These are phyloP conservation scores for Paecilomyces sp. DNA, from an alignment of 2,329 filamentous ascomycete species.

Conservation along the genomic window DNA sequence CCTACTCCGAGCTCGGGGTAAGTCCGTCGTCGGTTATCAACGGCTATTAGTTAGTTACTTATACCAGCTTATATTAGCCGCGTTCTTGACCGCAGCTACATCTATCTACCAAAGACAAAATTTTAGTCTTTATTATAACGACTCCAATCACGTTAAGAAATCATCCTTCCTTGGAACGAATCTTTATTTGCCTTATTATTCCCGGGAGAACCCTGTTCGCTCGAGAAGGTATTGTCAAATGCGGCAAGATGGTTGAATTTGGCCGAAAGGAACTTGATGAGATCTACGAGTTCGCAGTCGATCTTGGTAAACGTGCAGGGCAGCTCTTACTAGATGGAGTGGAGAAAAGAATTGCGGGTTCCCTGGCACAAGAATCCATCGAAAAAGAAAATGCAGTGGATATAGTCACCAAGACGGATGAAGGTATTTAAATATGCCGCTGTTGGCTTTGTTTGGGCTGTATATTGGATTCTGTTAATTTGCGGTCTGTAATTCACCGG, in stretches of 20 bases:
- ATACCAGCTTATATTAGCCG: not conserved
- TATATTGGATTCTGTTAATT: not conserved
- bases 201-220: not conserved
- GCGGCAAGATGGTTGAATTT: not conserved
- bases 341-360: slow-evolving; percentile 45
- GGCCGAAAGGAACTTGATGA: slow-evolving; percentile 41
- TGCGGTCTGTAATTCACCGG: not conserved
- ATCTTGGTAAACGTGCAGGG: slow-evolving; percentile 64
- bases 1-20: not conserved
- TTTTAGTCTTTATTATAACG: not conserved
- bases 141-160: not conserved
- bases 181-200: not conserved
- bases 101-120: not conserved
- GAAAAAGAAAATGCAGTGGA: slow-evolving; percentile 74
- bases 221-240: not conserved
- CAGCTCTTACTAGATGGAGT: slow-evolving; percentile 59
- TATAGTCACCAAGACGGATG: slow-evolving; percentile 69
- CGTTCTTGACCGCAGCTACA: not conserved
- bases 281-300: slow-evolving; percentile 63
- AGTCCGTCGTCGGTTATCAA: not conserved
- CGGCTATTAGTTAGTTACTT: not conserved
- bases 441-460: not conserved
- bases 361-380: slow-evolving; percentile 34
- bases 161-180: too few species aligned
- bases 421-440: slow-evolving; percentile 42